phyloP scores from a whole-genome alignment of 768 basidiomycete species.

The Trametopsis cervina region DNA sequence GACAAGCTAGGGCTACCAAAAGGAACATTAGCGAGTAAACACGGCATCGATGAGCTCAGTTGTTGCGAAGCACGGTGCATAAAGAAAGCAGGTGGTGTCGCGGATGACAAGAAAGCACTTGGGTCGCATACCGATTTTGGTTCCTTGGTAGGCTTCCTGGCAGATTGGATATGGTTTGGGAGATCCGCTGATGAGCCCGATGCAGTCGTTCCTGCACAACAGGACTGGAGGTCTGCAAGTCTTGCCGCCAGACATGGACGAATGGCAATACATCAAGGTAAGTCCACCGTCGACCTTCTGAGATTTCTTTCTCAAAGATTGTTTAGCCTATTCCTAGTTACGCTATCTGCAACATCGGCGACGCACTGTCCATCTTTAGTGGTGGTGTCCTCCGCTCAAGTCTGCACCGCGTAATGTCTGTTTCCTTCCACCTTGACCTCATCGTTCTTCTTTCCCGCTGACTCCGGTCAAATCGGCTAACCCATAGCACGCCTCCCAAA shows the following conservation, averaged over 20 bases:
- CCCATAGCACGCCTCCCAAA: constrained; percentile 52
- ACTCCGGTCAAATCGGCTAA: too few species aligned
- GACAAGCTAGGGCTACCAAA: constrained; percentile 27
- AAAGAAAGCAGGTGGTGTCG: constrained; percentile 11
- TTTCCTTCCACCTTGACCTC: constrained; percentile 5
- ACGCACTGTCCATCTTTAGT: constrained; percentile 54
- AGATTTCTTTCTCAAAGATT: too few species aligned
- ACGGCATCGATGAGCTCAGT: constrained; percentile 21
- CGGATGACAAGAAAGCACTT: constrained; percentile 20
- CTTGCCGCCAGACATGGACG: constrained; percentile 47
- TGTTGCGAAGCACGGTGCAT: constrained; percentile 27
- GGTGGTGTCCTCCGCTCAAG: constrained; percentile 64
- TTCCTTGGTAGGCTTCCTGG: constrained; percentile 20
- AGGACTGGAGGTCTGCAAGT: constrained; percentile 67
- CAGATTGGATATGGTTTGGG: too few species aligned
- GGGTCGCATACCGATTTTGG: constrained; percentile 30
- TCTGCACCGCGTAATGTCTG: constrained; percentile 53
- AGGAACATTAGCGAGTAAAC: constrained; percentile 23
- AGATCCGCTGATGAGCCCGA: too few species aligned
- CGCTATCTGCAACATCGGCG: constrained; percentile 35
- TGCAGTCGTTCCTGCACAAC: constrained; percentile 65
- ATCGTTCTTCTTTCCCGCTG: not conserved
- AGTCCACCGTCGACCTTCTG: too few species aligned
- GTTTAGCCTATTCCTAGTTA: constrained; percentile 26
- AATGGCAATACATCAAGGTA: constrained; percentile 66